Conservation (phyloP, 2,329 filamentous ascomycete species). For the Trichoderma afroharzianum region DNA sequence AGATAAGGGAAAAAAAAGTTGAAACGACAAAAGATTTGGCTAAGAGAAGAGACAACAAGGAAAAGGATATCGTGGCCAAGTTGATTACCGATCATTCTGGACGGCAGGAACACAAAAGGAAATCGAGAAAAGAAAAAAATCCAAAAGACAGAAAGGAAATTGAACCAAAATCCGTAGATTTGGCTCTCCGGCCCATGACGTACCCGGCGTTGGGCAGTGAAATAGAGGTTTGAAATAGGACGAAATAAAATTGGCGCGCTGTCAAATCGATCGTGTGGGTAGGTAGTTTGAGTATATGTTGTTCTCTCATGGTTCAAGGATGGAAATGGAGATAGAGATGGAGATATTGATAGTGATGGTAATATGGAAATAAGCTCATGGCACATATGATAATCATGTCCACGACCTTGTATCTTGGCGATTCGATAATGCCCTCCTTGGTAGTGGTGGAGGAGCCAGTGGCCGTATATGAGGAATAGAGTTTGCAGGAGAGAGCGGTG, state of each 20-base stretch:
- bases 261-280: neutral
- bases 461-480: neutral
- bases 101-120: neutral
- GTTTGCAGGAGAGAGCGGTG: neutral
- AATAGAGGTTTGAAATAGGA: neutral
- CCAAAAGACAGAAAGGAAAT: neutral
- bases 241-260: neutral
- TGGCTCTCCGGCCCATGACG: neutral
- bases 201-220: neutral
- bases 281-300: neutral
- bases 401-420: neutral
- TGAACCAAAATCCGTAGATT: neutral
- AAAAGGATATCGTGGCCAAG: neutral
- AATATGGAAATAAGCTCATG: neutral
- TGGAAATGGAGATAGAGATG: neutral
- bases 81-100: neutral
- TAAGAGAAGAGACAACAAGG: neutral
- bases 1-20: neutral
- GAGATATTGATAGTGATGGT: too few relatives aligned
- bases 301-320: neutral
- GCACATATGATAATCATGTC: neutral
- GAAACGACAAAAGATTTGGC: neutral
- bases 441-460: neutral
- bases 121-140: neutral
- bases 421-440: constrained; percentile 3